A percentile compares a stretch with the other conserved stretches of the same genome.
These are phyloP conservation scores for Adenanthera pavonina DNA, from an alignment of 306 rosid species.

Conservation along the genomic window DNA sequence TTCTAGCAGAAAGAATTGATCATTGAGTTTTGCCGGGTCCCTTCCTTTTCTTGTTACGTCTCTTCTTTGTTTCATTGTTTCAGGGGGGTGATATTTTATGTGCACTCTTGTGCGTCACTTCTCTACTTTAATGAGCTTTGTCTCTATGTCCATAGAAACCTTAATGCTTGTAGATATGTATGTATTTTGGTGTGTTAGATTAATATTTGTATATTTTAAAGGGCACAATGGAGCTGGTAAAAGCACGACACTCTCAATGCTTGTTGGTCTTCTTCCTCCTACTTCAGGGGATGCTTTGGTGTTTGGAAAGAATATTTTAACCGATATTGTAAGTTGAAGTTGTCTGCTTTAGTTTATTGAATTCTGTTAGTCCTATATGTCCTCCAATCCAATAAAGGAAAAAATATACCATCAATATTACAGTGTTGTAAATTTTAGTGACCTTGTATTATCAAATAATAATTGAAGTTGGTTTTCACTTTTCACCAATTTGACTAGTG, in stretches of 20 bases:
- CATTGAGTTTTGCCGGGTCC: not conserved
- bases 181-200: not conserved
- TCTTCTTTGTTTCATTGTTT: constrained; percentile 1
- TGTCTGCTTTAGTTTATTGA: constrained; percentile 6
- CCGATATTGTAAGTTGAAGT: constrained; percentile 70
- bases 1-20: not conserved
- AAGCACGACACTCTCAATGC: constrained; percentile 96
- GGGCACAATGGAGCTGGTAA: constrained; percentile 99
- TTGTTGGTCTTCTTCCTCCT: constrained; percentile 93
- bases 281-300: constrained; percentile 94
- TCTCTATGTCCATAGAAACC: not conserved
- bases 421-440: not conserved
- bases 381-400: not conserved
- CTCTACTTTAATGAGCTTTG: constrained; percentile 13
- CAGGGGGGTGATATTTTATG: constrained; percentile 6
- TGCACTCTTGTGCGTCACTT: constrained; percentile 25
- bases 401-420: not conserved
- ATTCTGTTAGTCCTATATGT: not conserved
- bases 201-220: constrained; percentile 45
- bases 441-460: not conserved
- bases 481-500: not conserved
- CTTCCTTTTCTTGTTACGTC: not conserved
- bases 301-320: constrained; percentile 79
- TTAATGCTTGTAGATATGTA: not conserved
- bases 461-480: not conserved